These are phyloP conservation scores for Podospora tetraspora DNA, from an alignment of 495 filamentous ascomycete species.

Conservation along the genomic window DNA sequence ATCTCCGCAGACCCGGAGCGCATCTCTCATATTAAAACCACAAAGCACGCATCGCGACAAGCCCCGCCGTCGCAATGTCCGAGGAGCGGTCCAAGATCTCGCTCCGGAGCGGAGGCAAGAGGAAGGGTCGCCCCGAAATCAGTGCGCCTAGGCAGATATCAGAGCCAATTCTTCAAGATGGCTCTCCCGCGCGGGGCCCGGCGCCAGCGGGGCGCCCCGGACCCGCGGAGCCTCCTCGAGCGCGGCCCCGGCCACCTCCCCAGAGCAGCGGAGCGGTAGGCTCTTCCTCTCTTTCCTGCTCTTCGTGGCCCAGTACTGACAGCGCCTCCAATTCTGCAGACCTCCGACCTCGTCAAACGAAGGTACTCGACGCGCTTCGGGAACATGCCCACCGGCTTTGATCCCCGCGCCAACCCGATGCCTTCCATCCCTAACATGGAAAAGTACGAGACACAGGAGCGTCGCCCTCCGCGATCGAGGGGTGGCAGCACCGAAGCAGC, in stretches of 20 bases:
- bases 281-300: background rate
- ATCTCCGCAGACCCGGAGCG: background rate
- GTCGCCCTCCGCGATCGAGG: conserved; percentile 42
- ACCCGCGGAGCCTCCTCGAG: conserved; percentile 27
- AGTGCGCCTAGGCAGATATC: conserved; percentile 81
- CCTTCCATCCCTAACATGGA: conserved; percentile 56
- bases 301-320: conserved; percentile 9
- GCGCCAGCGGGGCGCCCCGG: conserved; percentile 32
- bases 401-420: conserved; percentile 58
- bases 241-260: conserved; percentile 40
- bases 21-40: no score
- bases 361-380: conserved; percentile 91
- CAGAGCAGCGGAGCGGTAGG: conserved; percentile 39
- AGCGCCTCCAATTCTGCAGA: conserved; percentile 37
- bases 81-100: conserved; percentile 75
- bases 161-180: conserved; percentile 50
- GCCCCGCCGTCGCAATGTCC: conserved; percentile 38
- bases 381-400: conserved; percentile 61
- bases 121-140: conserved; percentile 69
- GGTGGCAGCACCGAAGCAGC: conserved; percentile 41
- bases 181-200: conserved; percentile 28
- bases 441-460: conserved; percentile 45
- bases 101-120: conserved; percentile 71
- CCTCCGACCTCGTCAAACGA: conserved; percentile 88
- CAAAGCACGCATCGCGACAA: background rate